A percentile compares a stretch with the other conserved stretches of the same genome.
phyloP scores from a whole-genome alignment of 2,329 filamentous ascomycete genomes.

The Stagonosporopsis chrysanthemi region DNA sequence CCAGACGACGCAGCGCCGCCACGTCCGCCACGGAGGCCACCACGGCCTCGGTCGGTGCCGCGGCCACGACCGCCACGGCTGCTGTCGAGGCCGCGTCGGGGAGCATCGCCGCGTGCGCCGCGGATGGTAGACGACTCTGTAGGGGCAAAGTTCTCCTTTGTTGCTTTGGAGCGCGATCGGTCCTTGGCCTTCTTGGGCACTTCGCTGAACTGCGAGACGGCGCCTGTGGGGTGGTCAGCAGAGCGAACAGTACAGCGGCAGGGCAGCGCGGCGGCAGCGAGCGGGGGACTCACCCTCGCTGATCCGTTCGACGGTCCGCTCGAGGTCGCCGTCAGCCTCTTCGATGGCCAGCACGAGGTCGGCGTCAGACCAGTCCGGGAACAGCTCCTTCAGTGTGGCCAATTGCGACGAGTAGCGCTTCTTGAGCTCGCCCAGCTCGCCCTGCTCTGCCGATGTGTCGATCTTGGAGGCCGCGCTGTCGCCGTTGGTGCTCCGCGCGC shows the following conservation, averaged over 20 bases:
- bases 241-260: neutral
- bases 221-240: slow-evolving; percentile 60
- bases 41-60: slow-evolving; percentile 63
- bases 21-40: slow-evolving; percentile 64
- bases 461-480: slow-evolving; percentile 68
- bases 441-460: slow-evolving; percentile 77
- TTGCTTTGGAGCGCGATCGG: slow-evolving; percentile 71
- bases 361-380: slow-evolving; percentile 93
- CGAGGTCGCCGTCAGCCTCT: slow-evolving; percentile 80
- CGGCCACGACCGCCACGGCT: slow-evolving; percentile 64
- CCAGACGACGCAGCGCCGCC: slow-evolving; percentile 69
- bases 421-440: slow-evolving; percentile 90
- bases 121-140: slow-evolving; percentile 50
- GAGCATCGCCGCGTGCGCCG: slow-evolving; percentile 31
- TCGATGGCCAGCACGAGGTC: slow-evolving; percentile 92
- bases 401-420: slow-evolving; percentile 85
- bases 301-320: slow-evolving; percentile 78
- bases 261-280: neutral
- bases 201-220: slow-evolving; percentile 83
- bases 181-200: slow-evolving; percentile 78
- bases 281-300: slow-evolving; percentile 69
- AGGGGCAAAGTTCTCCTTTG: slow-evolving; percentile 65
- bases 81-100: slow-evolving; percentile 44
- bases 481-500: slow-evolving; percentile 69
- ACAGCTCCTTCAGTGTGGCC: slow-evolving; percentile 86